Conservation (phyloP, 2,329 filamentous ascomycete species). For the Dichotomopilus funicola region DNA sequence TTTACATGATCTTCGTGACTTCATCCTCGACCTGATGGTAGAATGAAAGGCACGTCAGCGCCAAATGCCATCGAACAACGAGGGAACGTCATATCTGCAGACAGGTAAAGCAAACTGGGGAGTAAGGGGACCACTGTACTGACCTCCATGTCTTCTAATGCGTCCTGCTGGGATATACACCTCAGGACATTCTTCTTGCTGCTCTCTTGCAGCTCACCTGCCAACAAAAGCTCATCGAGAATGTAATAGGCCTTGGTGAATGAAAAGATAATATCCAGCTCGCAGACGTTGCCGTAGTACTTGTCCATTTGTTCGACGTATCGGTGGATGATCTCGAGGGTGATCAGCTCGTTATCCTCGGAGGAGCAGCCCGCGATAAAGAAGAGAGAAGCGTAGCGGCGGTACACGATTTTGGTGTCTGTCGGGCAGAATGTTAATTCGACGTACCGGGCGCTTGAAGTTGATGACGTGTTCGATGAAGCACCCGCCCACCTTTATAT, state of each 20-base stretch:
- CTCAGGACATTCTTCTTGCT: slow-evolving; percentile 98
- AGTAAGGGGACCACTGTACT: slow-evolving; percentile 36
- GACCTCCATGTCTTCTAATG: slow-evolving; percentile 98
- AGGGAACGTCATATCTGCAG: neutral
- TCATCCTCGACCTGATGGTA: slow-evolving; percentile 74
- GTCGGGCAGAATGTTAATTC: slow-evolving; percentile 6
- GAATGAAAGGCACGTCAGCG: slow-evolving; percentile 43
- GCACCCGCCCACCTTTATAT: slow-evolving; percentile 71
- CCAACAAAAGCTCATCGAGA: slow-evolving; percentile 88
- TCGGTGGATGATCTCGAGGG: slow-evolving; percentile 95
- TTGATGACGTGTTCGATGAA: neutral
- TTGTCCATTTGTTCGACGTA: slow-evolving; percentile 99
- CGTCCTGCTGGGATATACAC: slow-evolving; percentile 95
- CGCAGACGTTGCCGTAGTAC: slow-evolving; percentile 99
- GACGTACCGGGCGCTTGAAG: neutral
- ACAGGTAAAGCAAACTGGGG: neutral
- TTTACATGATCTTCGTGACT: slow-evolving; percentile 82
- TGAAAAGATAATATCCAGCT: slow-evolving; percentile 99
- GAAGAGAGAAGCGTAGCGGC: slow-evolving; percentile 96
- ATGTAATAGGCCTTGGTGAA: slow-evolving; percentile 99
- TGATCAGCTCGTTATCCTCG: slow-evolving; percentile 97
- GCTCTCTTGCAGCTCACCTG: slow-evolving; percentile 96
- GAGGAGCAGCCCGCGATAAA: slow-evolving; percentile 97
- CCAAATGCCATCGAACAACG: slow-evolving; percentile 1
- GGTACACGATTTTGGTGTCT: slow-evolving; percentile 99